Evolutionary conservation across 148 eudicot genomes (phyloP), one percentile per base, ranked within the genome.

Genomic region (Nepenthes gracilis): DNA sequence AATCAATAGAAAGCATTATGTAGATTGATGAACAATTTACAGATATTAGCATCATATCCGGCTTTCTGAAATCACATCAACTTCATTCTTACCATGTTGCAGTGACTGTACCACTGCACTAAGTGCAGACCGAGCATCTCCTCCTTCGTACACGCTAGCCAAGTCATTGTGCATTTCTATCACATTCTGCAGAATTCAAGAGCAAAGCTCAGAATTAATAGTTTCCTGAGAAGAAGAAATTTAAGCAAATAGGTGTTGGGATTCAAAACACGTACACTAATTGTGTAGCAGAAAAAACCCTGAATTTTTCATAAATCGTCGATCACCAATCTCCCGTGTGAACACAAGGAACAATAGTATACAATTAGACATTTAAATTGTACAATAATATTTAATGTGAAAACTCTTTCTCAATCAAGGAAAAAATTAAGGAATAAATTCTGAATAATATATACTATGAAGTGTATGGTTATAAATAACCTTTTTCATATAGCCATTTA

Each of bases 91-190:
- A 51, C 97, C 99, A 65, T 86, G 99, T 72, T 94, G 97, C 62
- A 94, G 66, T 15, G 85, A 79, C 75, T 94, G 99, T 14, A 94
- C 97, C 99, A 83, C 86, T 32, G 83, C 81, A 53, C 89, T 89
- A 12, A 94, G 87, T 35, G 99, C 99, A 61, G 99, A 94, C 63
- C 99, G 76, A 47, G 95, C 99, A 85, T 94, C 97, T 32, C 99
- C 99, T 80, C 89, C 97, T 76, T 89, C 95, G 38, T 89, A 94
- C 63, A 94, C 90, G 71, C 99, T 86, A 23, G 99, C 90, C 72
- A 94, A 72, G 78, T 89, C 86, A 67, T 83, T 94, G 57, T 94
- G 97, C 99, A 89, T 86, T 78, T 94, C 99, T 70, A 94, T 85
- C 9, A 94, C 66, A 53, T 94, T 48, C 99, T 94, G 88, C 73